Evolutionary conservation across 441 rosid genomes (phyloP).

Genomic region (Jatropha multifida): DNA sequence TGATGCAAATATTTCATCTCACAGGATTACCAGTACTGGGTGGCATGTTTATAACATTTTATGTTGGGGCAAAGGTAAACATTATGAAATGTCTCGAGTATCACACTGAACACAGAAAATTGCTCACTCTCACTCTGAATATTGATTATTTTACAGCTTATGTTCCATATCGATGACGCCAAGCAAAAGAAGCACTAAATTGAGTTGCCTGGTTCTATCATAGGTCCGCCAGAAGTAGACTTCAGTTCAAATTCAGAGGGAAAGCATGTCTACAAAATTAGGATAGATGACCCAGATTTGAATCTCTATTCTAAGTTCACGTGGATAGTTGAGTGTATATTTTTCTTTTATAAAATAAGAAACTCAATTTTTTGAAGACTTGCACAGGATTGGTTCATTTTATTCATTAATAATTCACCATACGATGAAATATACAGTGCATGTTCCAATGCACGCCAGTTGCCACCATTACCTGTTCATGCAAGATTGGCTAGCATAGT

Average conservation of each 20-base stretch:
- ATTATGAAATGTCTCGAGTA: not conserved
- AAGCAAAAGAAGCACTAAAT: slow-evolving; percentile 36
- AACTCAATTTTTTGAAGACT: too few species aligned
- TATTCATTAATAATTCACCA: too few species aligned
- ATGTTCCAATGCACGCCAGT: too few species aligned
- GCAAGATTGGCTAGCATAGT: too few species aligned
- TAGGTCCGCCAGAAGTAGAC: not conserved
- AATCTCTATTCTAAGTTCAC: too few species aligned
- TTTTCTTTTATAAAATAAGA: too few species aligned
- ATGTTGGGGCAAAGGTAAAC: slow-evolving; percentile 78
- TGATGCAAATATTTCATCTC: slow-evolving; percentile 21
- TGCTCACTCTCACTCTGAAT: not conserved
- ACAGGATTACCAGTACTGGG: slow-evolving; percentile 64
- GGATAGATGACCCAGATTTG: not conserved
- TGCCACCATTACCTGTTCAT: too few species aligned
- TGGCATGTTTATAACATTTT: slow-evolving; percentile 64
- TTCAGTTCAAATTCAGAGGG: not conserved
- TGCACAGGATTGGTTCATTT: too few species aligned
- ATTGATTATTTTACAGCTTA: slow-evolving; percentile 52
- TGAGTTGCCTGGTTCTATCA: not conserved
- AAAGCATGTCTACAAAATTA: not conserved
- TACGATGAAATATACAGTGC: too few species aligned
- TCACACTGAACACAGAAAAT: not conserved
- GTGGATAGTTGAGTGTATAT: too few species aligned
- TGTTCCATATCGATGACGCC: slow-evolving; percentile 66